Conservation (phyloP, 2,329 filamentous ascomycete species). For the Monilinia vaccinii-corymbosi region DNA sequence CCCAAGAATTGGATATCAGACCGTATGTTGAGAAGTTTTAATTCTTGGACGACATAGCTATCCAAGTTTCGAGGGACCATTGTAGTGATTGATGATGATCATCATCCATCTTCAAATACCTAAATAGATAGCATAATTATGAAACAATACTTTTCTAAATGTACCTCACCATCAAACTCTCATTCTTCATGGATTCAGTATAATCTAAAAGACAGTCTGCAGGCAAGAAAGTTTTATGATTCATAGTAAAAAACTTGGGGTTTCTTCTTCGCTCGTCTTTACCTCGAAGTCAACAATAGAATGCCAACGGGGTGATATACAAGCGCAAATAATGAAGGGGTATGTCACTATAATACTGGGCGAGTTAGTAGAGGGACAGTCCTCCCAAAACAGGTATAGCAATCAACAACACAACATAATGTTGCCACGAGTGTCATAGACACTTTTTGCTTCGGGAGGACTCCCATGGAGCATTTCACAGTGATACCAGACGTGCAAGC, state of each 20-base stretch:
- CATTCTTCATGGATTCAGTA: constrained; percentile 47
- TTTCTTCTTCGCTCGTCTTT: constrained; percentile 86
- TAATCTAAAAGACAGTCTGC: constrained; percentile 67
- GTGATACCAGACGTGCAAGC: constrained; percentile 32
- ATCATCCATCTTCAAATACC: not conserved
- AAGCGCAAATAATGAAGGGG: constrained; percentile 44
- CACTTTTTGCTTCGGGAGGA: constrained; percentile 49
- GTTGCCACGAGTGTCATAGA: constrained; percentile 11
- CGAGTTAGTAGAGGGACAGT: constrained; percentile 23
- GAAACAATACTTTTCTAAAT: constrained; percentile 32
- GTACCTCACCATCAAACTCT: constrained; percentile 83
- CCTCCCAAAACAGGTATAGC: constrained; percentile 29
- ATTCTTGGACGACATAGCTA: not conserved
- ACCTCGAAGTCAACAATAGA: constrained; percentile 71
- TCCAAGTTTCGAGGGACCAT: not conserved
- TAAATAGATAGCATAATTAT: not conserved
- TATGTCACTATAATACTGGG: constrained; percentile 2
- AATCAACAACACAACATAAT: constrained; percentile 18
- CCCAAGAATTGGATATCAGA: constrained; percentile 71
- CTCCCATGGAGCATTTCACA: constrained; percentile 71
- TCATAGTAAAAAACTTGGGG: constrained; percentile 34
- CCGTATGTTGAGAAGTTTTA: constrained; percentile 71
- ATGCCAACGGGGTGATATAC: constrained; percentile 76
- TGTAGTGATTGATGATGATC: not conserved
- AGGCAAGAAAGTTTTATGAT: constrained; percentile 52